Percentiles rank a stretch among this genome's conserved stretches.
These are phyloP conservation scores for Cryphonectria japonica DNA, from an alignment of 2,329 filamentous ascomycete species.

Conservation along the genomic window DNA sequence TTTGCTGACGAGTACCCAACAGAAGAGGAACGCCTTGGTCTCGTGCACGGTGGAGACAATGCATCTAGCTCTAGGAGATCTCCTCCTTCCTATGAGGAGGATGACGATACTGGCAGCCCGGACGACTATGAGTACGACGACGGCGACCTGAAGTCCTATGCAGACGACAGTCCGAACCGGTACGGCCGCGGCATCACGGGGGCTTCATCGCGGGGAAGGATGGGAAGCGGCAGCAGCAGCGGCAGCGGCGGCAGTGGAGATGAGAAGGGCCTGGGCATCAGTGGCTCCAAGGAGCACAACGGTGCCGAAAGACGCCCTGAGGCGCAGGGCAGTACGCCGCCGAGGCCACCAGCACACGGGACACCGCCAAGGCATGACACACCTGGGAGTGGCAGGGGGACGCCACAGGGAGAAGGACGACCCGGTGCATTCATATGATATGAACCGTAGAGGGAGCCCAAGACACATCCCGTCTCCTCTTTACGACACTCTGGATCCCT, in stretches of 20 bases:
- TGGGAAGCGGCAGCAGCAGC: constrained; percentile 33
- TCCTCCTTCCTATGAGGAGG: constrained; percentile 42
- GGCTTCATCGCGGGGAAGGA: constrained; percentile 37
- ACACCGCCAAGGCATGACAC: constrained; percentile 1
- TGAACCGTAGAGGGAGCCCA: background rate
- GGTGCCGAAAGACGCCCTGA: constrained; percentile 35
- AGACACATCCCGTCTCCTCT: background rate
- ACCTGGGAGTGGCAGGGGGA: constrained; percentile 17
- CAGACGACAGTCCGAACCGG: constrained; percentile 38
- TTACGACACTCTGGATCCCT: background rate
- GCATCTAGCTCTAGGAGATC: constrained; percentile 54
- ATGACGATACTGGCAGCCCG: constrained; percentile 35
- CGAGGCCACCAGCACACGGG: constrained; percentile 23
- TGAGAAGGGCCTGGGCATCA: constrained; percentile 32
- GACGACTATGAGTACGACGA: constrained; percentile 36
- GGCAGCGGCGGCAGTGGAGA: constrained; percentile 32
- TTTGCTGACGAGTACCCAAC: background rate
- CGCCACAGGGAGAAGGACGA: constrained; percentile 6
- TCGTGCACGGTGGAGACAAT: constrained; percentile 78
- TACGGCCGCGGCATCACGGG: constrained; percentile 50
- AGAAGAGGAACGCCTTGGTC: constrained; percentile 80
- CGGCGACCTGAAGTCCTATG: constrained; percentile 35
- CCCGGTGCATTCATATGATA: constrained; percentile 7
- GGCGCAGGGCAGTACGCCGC: constrained; percentile 33
- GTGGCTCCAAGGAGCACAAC: constrained; percentile 32